Evolutionary conservation across 225 moss, liverwort and hornwort genomes (phyloP), one percentile per base, ranked within the genome.

Genomic region (Asterella californica): DNA sequence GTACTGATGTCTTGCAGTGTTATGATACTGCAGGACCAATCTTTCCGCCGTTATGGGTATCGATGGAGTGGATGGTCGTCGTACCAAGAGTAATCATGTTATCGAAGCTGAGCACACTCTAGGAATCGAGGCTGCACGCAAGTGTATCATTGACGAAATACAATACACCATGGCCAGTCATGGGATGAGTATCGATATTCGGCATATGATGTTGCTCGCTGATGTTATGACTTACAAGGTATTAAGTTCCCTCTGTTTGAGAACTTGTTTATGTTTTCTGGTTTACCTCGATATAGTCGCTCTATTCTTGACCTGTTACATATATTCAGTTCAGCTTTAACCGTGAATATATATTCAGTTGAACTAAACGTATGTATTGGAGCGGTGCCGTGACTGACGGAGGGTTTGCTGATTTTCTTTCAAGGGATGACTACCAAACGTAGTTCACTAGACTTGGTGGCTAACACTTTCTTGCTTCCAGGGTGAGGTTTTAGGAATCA

Each of bases 211-310:
- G 97, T 84, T 99, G 54, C 91, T 99, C 38, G 97, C 97, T 61
- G 97, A 99, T 76, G 95, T 95, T 62, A 99, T 99, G 97, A 99
- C 97, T 30, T 99, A 99, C 82, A 99, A 99, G 97, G 97, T 99
- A 25, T 24, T 60, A 52, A 9, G 17, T 50, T 30, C 9, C 15
- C 14, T 71, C 47, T 36, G 71, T 71, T 65, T 17, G 30, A 33
- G 32, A 32, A 3, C 65, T 33, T 65, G 65, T 21, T 24, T 57
- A 17, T 24, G 18, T 18, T 15, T 6, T 67, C 21, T 36, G 33
- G 32, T 65, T 33, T 34, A 17, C 36, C 15, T 36, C 18, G 36
- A 17, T 67, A 19, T 52, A 10, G 52, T 52, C 17, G 14, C 52
- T 1, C 17, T 52, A 14, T 52, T 52, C 1, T 52, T 52, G 17